phyloP scores from a whole-genome alignment of 208 protist species.

The Porcisia hertigi region DNA sequence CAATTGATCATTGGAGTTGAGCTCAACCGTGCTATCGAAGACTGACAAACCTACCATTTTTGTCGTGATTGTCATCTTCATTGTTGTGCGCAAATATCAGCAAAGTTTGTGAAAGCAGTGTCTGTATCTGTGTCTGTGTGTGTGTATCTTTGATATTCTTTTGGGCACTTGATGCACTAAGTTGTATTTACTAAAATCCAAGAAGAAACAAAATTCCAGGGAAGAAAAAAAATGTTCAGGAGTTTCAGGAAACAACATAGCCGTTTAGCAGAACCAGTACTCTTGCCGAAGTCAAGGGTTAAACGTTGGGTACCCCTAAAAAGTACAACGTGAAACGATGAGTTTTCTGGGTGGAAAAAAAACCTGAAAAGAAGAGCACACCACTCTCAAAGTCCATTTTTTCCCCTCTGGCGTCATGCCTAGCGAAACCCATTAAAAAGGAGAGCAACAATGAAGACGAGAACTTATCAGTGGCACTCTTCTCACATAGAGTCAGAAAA shows the following conservation, averaged over 20 bases:
- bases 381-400: not conserved
- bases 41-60: conserved; percentile 79
- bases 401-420: not conserved
- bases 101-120: not conserved
- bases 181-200: not conserved
- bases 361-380: too few relatives aligned
- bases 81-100: not conserved
- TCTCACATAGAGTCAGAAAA: not conserved
- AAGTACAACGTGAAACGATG: not conserved
- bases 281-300: not conserved
- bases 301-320: too few relatives aligned
- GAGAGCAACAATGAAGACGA: not conserved
- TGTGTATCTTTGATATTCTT: not conserved
- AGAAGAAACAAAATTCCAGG: not conserved
- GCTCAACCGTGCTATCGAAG: conserved; percentile 58
- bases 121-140: not conserved
- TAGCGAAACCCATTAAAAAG: not conserved
- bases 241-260: not conserved
- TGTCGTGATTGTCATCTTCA: conserved; percentile 22
- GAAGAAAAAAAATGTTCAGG: not conserved
- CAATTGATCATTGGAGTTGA: conserved; percentile 32
- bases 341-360: not conserved
- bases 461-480: not conserved
- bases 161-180: not conserved
- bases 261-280: not conserved